Conservation (phyloP, 2,329 filamentous ascomycete species). For the Aspergillus neotritici region DNA sequence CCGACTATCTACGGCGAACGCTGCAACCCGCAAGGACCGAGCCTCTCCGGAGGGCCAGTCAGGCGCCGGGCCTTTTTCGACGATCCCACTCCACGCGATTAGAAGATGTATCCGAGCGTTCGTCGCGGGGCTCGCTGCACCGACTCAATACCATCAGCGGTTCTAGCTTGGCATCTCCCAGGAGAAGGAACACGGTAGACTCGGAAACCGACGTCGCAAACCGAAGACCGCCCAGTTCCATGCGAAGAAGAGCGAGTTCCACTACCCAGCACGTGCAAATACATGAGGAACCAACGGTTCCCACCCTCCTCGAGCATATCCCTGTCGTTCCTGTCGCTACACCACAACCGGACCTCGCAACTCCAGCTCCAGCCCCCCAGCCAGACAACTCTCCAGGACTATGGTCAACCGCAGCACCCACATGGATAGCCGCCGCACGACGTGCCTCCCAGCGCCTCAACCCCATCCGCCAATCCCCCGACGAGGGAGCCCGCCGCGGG, state of each 20-base stretch:
- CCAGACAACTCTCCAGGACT: too few species aligned
- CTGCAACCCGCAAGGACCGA: slow-evolving; percentile 26
- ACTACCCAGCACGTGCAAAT: slow-evolving; percentile 2
- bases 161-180: slow-evolving; percentile 12
- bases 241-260: slow-evolving; percentile 9
- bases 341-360: too few species aligned
- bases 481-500: too few species aligned
- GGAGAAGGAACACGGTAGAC: slow-evolving; percentile 16
- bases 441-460: background rate
- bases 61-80: slow-evolving; percentile 11
- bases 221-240: slow-evolving; percentile 10
- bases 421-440: too few species aligned
- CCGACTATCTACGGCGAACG: slow-evolving; percentile 31
- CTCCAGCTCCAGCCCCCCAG: too few species aligned
- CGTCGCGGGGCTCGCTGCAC: slow-evolving; percentile 23
- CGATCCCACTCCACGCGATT: slow-evolving; percentile 24
- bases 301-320: background rate
- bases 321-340: too few species aligned
- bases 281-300: slow-evolving; percentile 3
- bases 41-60: slow-evolving; percentile 10
- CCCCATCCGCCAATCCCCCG: background rate
- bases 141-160: slow-evolving; percentile 24
- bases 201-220: slow-evolving; percentile 10
- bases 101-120: slow-evolving; percentile 16
- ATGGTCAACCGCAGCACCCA: too few species aligned